Conservation (phyloP, 2,329 filamentous ascomycete genomes). For the Helicocarpus griseus region DNA sequence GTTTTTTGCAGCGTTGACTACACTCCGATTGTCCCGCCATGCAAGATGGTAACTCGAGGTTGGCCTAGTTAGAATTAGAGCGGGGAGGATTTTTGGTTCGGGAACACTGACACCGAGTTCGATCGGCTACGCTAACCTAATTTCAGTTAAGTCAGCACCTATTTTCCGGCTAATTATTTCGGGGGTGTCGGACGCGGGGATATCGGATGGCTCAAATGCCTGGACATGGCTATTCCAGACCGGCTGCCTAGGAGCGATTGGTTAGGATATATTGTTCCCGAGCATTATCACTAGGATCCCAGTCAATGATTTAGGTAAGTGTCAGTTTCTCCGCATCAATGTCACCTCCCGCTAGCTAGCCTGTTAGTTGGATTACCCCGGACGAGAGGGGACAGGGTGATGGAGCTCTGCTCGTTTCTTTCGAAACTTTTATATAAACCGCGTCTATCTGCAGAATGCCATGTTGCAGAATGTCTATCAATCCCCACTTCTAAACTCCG, state of each 20-base stretch:
- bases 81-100: background rate
- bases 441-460: background rate
- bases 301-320: background rate
- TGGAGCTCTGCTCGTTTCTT: background rate
- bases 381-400: background rate
- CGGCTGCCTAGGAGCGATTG: too few species aligned
- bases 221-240: too few species aligned
- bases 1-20: too few species aligned
- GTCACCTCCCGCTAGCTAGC: background rate
- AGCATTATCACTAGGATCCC: background rate
- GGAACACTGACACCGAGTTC: background rate
- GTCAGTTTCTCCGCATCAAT: background rate
- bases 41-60: background rate
- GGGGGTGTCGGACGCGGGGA: background rate
- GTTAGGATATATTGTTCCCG: background rate
- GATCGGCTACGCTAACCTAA: background rate
- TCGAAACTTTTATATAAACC: background rate
- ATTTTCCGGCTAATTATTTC: background rate
- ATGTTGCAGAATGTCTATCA: background rate
- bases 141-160: background rate
- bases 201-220: background rate
- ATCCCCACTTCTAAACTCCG: background rate
- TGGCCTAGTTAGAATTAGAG: background rate
- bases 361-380: background rate
- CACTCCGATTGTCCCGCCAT: too few species aligned